Base-by-base conservation (phyloP, 441 rosid genomes). In the Daphne laureola region DNA sequence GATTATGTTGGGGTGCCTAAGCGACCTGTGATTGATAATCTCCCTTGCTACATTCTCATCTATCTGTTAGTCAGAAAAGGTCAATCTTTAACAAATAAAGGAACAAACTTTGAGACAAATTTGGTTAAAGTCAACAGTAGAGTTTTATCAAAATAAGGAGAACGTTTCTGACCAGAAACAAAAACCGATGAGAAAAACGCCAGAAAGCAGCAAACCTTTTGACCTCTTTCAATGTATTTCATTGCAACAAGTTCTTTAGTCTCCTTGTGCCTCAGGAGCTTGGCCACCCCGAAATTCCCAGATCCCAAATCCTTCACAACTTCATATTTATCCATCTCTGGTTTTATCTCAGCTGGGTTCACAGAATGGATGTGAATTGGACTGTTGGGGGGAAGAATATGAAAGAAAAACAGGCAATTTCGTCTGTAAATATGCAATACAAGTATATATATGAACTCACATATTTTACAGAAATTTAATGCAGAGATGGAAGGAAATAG, bases 11-110 rank as follows among this genome's bases (percentile, higher is more conserved):
- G 98, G 91, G 62, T 91, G 96, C 64, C 83, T 71, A 18, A 88
- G 89, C 52, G 95, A 86, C 72, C 96, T 78, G 80, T 91, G 96
- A 73, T 88, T 91, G 17, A 88, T 91, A 57, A 91, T 91, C 82
- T 91, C 98, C 61, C 96, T 86, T 0, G 91, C 93, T 47, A 91
- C 98, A 64, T 91, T 88, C 81, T 91, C 96, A 66, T 91, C 98
- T 49, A 88, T 91, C 96, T 86, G 84, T 69, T 72, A 17, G 8
- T 38, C 14, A 58, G 12, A 15, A 16, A 56, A 35, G 17, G 31
- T 26, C 48, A 43, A 41, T 54, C 49, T 31, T 31, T 4, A 7
- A 31, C 8, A 2, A 31, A 31, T 31, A 31, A 3, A 7, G 2
- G 38, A 31, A 31, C 1, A 31, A 31, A 31, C 38, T 31, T 31